Base-by-base conservation (phyloP, 306 rosid species). In the Corylus avellana region DNA sequence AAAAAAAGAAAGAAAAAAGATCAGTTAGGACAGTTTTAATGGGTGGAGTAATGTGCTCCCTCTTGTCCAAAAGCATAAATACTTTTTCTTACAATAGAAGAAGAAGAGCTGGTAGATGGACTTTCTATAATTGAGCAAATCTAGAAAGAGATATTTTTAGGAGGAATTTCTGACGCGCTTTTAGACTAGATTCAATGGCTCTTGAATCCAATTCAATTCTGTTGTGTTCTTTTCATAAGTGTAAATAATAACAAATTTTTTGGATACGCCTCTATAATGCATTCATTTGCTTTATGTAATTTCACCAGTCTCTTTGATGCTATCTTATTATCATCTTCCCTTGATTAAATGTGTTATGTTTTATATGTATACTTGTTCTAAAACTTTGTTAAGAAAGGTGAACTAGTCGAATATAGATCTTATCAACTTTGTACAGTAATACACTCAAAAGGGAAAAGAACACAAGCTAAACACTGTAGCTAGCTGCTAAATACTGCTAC, bases 141-240 rank as follows among this genome's bases (percentile, higher is more conserved):
- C 18, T 14, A 22, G 32, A 42, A 75, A 68, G 67, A 74, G 51
- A 39, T 66, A 54, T 44, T 59, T 4, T 29, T 39, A 39, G 44
- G 44, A 39, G 44, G 44, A 39, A 39, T 39, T 39, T 39, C 44
- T 3, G 44, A 39, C 4, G 44, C 5, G 44, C 44, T 39, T 39
- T 39, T 39, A 39, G 44, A 39, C 44, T 39, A 39, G 44, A 39
- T 39, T 39, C 66, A 16, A 27, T 59, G 16, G 59, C 47, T 47
- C 25, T 46, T 58, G 35, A 20, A 54, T 50, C 77, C 68, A 51
- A 59, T 39, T 5, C 51, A 12, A 27, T 48, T 68, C 16, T 72
- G 25, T 70, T 22, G 32, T 46, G 51, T 63, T 66, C 7, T 75
- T 22, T 61, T 61, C 74, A 17, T 51, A 74, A 50, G 69, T 29